Base-by-base conservation (phyloP, 495 filamentous ascomycete species). In the Penicillium ucsense region DNA sequence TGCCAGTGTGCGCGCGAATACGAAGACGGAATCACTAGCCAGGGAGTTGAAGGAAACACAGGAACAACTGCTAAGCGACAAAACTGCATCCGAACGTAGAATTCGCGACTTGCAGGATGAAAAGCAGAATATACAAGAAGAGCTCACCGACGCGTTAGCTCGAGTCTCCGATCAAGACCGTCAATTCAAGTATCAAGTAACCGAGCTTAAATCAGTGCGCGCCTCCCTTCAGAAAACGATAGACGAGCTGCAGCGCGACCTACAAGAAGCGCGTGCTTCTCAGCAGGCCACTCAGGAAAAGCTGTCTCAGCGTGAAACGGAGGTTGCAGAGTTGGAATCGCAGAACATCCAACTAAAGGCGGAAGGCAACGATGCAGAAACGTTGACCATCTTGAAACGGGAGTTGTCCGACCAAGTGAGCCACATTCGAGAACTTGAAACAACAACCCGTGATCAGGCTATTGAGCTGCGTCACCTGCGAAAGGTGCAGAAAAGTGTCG, bases 381-480 rank as follows among this genome's bases (percentile, higher is more conserved):
- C 85, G 3, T 68, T 95, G 35, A 75, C 69, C 5, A 80, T 95
- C 41, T 80, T 97, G 38, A 88, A 88, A 62, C 79, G 85, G 52
- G 88, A 96, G 64, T 74, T 99, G 9, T 79, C 78, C 5, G 90
- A 96, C 37, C 92, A 97, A 56, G 86, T 97, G 28, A 76, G 75
- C 31, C 88, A 97, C 59, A 95, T 97, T 48, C 82, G 84, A 48
- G 83, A 79, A 30, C 68, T 97, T 10, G 94, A 97, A 63, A 71
- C 78, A 0, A 77, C 78, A 35, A 95, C 86, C 54, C 73, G 89
- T 31, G 85, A 94, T 42, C 90, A 94, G 55, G 62, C 70, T n/a
- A 63, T 75, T 6, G 91, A 99, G 57, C 65, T 97, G 4, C 86
- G 85, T 43, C 82, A 86, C 48, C 73, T 91, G 36, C 80, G 88